Base-by-base conservation (phyloP, 768 basidiomycete genomes). In the Epithele typhae region DNA sequence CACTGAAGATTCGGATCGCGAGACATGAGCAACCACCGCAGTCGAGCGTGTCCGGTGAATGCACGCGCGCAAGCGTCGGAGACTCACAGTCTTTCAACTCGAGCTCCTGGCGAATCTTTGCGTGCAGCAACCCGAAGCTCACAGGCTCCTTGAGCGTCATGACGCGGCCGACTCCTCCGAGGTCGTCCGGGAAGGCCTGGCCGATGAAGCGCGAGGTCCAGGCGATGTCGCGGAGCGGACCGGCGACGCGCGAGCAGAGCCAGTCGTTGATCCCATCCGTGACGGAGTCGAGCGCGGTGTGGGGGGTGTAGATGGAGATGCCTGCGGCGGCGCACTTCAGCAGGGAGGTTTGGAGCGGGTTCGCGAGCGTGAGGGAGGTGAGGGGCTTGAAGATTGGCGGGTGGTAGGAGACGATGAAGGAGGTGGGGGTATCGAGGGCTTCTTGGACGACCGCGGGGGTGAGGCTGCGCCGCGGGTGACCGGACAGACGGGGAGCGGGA, bases 191-290 rank as follows among this genome's bases (percentile, higher is more conserved):
- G 46, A 52, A 52, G 38, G 17, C 38, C 34, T 44, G 45, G 33
- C 51, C 65, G 68, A 51, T 78, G 43, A 42, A 53, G 27, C 52
- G 40, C 1, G 52, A 39, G 43, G 52, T 37, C 48, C 46, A 48
- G 44, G 34, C 65, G 25, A 78, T 61, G 27, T 75, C 79, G 35
- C 58, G 44, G 23, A 47, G 35, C 22, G 55, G 57, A 11, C 40
- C 42, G 27, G 63, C 55, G 25, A 62, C 64, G 65, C 9, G 69
- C 60, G 1, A 44, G 39, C 81, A 87, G 14, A 93, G 76, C 88
- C 89, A 96, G 66, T 94, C 92, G 59, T 95, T 96, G 43, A 95
- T 79, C 0, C 95, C 94, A 5, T 79, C 87, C 56, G 78, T 75
- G 1, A 88, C 81, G n/a, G 75, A 75, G 67, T 98, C 95, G 15